These are phyloP conservation scores for Apiospora malaysiana DNA, from an alignment of 2,329 filamentous ascomycete species.

Conservation along the genomic window DNA sequence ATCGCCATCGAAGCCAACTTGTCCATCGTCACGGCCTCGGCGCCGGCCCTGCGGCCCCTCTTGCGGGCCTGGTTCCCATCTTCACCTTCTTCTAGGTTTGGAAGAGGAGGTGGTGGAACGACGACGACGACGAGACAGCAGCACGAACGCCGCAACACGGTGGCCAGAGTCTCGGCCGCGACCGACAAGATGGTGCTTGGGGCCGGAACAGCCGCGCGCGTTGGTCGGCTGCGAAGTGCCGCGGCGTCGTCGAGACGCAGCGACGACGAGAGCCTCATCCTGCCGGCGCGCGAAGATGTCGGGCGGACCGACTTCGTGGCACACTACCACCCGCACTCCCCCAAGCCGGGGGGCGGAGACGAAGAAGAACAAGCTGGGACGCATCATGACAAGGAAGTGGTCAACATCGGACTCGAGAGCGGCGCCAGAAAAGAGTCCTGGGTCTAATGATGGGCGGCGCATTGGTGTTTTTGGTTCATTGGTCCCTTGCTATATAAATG, in stretches of 20 bases:
- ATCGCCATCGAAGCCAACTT: constrained; percentile 49
- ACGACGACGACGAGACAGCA: constrained; percentile 20
- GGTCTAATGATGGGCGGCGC: not conserved
- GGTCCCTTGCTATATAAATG: not conserved
- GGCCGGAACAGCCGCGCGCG: not conserved
- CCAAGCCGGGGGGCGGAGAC: not conserved
- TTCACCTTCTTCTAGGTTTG: constrained; percentile 29
- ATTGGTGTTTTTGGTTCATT: not conserved
- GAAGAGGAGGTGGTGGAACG: not conserved
- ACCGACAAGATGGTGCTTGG: constrained; percentile 7
- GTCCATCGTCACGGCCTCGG: constrained; percentile 49
- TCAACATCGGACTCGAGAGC: not conserved
- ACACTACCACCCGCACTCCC: not conserved
- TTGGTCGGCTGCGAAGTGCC: not conserved
- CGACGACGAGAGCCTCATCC: constrained; percentile 5
- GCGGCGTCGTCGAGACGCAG: constrained; percentile 5
- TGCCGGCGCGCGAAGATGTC: not conserved
- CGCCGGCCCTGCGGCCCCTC: constrained; percentile 47
- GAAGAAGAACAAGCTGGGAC: not conserved
- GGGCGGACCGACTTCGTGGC: constrained; percentile 2
- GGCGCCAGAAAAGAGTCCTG: not conserved
- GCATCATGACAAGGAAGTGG: not conserved
- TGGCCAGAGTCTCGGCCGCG: not conserved
- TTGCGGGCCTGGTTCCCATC: constrained; percentile 43
- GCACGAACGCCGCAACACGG: constrained; percentile 10